These are phyloP conservation scores for Neofusicoccum laricinum DNA, from an alignment of 2,329 filamentous ascomycete species.

Conservation along the genomic window DNA sequence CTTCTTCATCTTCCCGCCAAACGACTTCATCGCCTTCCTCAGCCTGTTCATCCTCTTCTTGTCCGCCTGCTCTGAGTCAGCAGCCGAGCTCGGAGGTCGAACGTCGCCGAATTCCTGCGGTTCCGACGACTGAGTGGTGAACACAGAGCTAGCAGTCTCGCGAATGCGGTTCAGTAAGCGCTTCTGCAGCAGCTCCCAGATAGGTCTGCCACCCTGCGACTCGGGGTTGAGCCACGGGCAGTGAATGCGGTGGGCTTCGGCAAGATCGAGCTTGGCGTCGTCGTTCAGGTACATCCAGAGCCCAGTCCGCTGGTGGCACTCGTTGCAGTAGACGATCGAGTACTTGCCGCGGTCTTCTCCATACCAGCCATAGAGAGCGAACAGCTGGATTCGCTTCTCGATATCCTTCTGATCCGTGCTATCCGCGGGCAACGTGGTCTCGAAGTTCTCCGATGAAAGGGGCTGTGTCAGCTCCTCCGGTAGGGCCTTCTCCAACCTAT, in stretches of 20 bases:
- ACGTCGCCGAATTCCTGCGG: background rate
- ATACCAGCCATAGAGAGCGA: slow-evolving; percentile 48
- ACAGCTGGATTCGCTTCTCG: slow-evolving; percentile 17
- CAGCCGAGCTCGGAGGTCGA: slow-evolving; percentile 11
- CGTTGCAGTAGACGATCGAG: slow-evolving; percentile 75
- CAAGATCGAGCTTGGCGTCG: slow-evolving; percentile 33
- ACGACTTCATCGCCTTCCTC: slow-evolving; percentile 16
- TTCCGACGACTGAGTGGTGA: slow-evolving; percentile 6
- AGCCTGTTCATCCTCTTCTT: slow-evolving; percentile 13
- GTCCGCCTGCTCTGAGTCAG: slow-evolving; percentile 8
- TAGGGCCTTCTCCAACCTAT: slow-evolving; percentile 1
- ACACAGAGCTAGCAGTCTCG: background rate
- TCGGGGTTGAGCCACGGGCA: slow-evolving; percentile 40
- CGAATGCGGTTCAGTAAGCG: background rate
- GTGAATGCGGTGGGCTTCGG: slow-evolving; percentile 39
- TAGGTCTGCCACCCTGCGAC: slow-evolving; percentile 24
- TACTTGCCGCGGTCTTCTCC: slow-evolving; percentile 59
- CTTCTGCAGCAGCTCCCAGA: slow-evolving; percentile 39
- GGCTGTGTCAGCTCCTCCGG: slow-evolving; percentile 9
- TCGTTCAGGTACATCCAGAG: slow-evolving; percentile 76
- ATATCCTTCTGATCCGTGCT: slow-evolving; percentile 3
- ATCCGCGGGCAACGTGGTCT: background rate
- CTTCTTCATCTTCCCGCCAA: slow-evolving; percentile 10
- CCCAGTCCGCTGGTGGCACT: slow-evolving; percentile 83
- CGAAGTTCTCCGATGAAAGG: slow-evolving; percentile 5